Percentiles rank a stretch among this genome's conserved stretches.
phyloP scores from a whole-genome alignment of 805 yeast genomes.

The Candida nemodendra region DNA sequence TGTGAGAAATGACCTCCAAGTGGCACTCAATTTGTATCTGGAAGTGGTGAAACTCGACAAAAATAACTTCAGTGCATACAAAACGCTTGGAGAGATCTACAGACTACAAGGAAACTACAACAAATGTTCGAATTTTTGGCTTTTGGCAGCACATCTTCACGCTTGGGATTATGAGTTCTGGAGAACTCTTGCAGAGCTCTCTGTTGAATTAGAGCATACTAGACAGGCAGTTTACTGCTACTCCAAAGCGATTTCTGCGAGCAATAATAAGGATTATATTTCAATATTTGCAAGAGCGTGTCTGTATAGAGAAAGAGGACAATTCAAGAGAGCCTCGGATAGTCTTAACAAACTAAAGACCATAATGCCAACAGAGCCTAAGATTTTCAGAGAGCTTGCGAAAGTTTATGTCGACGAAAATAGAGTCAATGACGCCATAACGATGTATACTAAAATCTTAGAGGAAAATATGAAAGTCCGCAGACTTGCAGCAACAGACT shows the following conservation, averaged over 20 bases:
- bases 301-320: conserved; percentile 64
- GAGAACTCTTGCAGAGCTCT: conserved; percentile 70
- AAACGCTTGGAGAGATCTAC: conserved; percentile 83
- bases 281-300: conserved; percentile 64
- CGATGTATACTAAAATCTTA: conserved; percentile 61
- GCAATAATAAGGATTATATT: conserved; percentile 46
- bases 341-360: conserved; percentile 61
- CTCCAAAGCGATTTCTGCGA: conserved; percentile 54
- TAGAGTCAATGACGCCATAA: conserved; percentile 72
- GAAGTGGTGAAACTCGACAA: conserved; percentile 79
- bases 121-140: conserved; percentile 79
- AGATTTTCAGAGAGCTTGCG: conserved; percentile 60
- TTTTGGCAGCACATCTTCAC: conserved; percentile 74
- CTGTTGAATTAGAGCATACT: conserved; percentile 61
- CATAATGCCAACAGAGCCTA: conserved; percentile 57
- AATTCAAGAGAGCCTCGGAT: conserved; percentile 69
- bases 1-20: conserved; percentile 58
- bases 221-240: conserved; percentile 82
- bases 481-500: conserved; percentile 22
- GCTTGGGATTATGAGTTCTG: conserved; percentile 77
- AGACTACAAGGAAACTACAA: conserved; percentile 61
- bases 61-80: conserved; percentile 78
- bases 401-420: conserved; percentile 50
- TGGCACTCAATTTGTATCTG: conserved; percentile 57
- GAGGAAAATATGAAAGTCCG: conserved; percentile 54